These are phyloP conservation scores for Fusarium clavum DNA, from an alignment of 2,329 filamentous ascomycete species.

Conservation along the genomic window DNA sequence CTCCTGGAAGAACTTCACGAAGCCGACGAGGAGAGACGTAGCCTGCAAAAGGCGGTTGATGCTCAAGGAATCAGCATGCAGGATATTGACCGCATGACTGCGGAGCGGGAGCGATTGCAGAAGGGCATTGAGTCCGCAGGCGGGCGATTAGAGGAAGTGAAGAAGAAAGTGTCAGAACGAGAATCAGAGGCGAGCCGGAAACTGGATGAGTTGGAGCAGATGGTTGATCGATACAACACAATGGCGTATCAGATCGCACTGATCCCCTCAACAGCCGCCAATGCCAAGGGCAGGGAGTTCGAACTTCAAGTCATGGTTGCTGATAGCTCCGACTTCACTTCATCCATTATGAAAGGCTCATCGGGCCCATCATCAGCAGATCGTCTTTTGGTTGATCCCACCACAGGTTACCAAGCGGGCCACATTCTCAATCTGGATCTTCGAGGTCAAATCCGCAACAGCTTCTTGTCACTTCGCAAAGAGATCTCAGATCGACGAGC, in stretches of 20 bases:
- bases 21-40: constrained; percentile 83
- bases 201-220: constrained; percentile 90
- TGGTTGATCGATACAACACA: constrained; percentile 92
- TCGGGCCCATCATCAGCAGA: constrained; percentile 66
- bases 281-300: constrained; percentile 86
- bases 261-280: constrained; percentile 84
- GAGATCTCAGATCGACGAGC: constrained; percentile 92
- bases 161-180: constrained; percentile 84
- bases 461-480: constrained; percentile 82
- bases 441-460: constrained; percentile 82
- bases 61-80: constrained; percentile 95
- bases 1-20: constrained; percentile 79
- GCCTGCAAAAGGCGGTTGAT: constrained; percentile 87
- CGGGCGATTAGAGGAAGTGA: constrained; percentile 83
- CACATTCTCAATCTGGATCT: constrained; percentile 92
- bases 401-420: constrained; percentile 88
- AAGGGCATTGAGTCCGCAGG: constrained; percentile 84
- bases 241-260: constrained; percentile 93
- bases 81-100: constrained; percentile 99
- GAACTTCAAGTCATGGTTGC: constrained; percentile 88
- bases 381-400: constrained; percentile 82
- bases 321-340: constrained; percentile 79
- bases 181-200: constrained; percentile 88
- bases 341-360: constrained; percentile 65
- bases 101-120: constrained; percentile 92